Conservation (phyloP, 2,329 filamentous ascomycete species). For the Arthrobotrys sinensis region DNA sequence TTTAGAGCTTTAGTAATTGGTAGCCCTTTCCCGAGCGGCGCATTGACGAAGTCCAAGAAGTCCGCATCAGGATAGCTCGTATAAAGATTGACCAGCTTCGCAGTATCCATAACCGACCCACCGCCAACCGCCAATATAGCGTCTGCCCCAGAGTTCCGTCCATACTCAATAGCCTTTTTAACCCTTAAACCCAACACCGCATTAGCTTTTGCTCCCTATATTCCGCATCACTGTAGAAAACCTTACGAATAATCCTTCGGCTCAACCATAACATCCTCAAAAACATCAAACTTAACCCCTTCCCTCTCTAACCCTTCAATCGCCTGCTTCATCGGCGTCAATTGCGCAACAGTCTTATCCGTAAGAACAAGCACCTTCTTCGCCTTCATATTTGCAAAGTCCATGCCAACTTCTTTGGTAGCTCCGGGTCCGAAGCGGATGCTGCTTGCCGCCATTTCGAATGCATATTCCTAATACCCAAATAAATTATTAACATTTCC, state of each 20-base stretch:
- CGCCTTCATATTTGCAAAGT: slow-evolving; percentile 90
- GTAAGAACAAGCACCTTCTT: slow-evolving; percentile 93
- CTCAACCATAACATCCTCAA: slow-evolving; percentile 84
- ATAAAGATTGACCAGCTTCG: slow-evolving; percentile 98
- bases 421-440: slow-evolving; percentile 84
- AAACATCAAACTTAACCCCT: slow-evolving; percentile 85
- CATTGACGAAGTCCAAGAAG: slow-evolving; percentile 98
- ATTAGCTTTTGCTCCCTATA: not conserved
- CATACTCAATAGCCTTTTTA: slow-evolving; percentile 88
- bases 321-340: slow-evolving; percentile 92
- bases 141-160: slow-evolving; percentile 74
- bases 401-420: slow-evolving; percentile 98
- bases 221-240: not conserved
- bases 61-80: slow-evolving; percentile 90
- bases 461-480: slow-evolving; percentile 84
- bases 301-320: slow-evolving; percentile 83
- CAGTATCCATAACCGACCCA: slow-evolving; percentile 97
- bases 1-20: slow-evolving; percentile 80
- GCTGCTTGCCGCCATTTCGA: slow-evolving; percentile 85
- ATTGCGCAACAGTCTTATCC: slow-evolving; percentile 82
- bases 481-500: not conserved
- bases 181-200: slow-evolving; percentile 72
- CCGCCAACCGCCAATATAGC: slow-evolving; percentile 93
- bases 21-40: slow-evolving; percentile 86
- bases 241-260: slow-evolving; percentile 92